Base-by-base conservation (phyloP, 2,329 filamentous ascomycete species). In the Fusarium sp. region DNA sequence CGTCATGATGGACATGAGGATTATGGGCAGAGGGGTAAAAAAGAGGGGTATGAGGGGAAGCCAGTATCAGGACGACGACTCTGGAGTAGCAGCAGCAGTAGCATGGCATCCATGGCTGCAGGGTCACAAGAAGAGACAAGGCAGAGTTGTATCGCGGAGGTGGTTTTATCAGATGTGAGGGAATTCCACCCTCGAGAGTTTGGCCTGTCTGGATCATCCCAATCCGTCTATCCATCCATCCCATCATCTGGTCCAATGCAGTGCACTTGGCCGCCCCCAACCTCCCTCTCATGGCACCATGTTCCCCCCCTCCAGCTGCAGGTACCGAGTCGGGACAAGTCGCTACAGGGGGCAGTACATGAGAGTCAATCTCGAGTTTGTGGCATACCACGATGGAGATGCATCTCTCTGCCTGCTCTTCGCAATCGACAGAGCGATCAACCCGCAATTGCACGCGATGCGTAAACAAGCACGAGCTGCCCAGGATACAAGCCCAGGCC, bases 301-400 rank as follows among this genome's bases (percentile, higher is more conserved):
- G 52, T 34, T 12, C 60, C 50, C 34, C 56, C 62, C 55, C 53
- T 70, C 64, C 54, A 68, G 64, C 68, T 70, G 68, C 68, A 71
- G 68, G 68, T 70, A 70, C 68, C 68, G 52, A 65, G 67, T 71
- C 63, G 51, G 67, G 68, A 68, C 64, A 71, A 68, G 68, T 68
- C 63, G 36, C 56, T 60, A 18, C 18, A 48, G 27, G 53, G 48
- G 40, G 55, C 47, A 46, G 51, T 54, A 63, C 63, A 67, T 71
- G 67, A 63, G 51, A 51, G 43, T 70, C 36, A 46, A 50, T 68
- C 40, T 51, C 37, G 41, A 41, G 44, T 40, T 40, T 12, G 13
- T 53, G 13, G 51, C 30, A 48, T 44, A 51, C 23, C 10, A 23
- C 37, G 48, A 39, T 31, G 6, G 23, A 30, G 18, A 16, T 16